Evolutionary conservation across 1,284 basidiomycete genomes (phyloP).

Genomic region (Macrocystidia cucumis): DNA sequence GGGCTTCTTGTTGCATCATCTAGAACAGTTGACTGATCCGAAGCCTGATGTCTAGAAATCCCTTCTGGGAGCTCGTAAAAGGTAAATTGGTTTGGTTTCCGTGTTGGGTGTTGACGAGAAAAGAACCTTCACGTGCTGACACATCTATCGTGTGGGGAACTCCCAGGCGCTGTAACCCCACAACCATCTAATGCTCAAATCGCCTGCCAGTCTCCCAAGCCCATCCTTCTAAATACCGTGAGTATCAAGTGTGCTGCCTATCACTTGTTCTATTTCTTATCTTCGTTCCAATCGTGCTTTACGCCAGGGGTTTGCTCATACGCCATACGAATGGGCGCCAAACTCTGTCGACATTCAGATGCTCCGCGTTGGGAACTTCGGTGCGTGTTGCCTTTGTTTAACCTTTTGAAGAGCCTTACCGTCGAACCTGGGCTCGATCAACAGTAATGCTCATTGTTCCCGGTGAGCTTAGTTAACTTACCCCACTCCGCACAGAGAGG

Average conservation of each 20-base stretch:
- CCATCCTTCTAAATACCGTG: constrained; percentile 69
- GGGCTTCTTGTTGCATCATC: constrained; percentile 14
- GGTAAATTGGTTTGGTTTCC: constrained; percentile 22
- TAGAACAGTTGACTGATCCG: constrained; percentile 1
- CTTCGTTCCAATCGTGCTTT: constrained; percentile 3
- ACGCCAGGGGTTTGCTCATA: constrained; percentile 51
- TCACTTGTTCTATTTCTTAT: constrained; percentile 6
- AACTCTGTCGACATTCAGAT: constrained; percentile 75
- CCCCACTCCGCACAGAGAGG: too few species aligned
- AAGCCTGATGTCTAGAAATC: constrained; percentile 44
- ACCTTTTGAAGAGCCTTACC: constrained; percentile 1
- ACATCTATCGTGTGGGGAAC: constrained; percentile 10
- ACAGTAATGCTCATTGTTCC: constrained; percentile 70
- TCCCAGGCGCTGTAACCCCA: constrained; percentile 56
- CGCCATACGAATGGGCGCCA: constrained; percentile 74
- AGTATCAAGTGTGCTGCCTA: constrained; percentile 14
- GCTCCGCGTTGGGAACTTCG: constrained; percentile 69
- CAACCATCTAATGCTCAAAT: constrained; percentile 50
- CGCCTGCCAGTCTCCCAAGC: constrained; percentile 76
- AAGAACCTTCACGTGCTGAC: constrained; percentile 10
- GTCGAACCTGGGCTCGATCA: background rate
- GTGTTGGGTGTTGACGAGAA: constrained; percentile 5
- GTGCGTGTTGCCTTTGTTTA: constrained; percentile 17
- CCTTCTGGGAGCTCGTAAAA: constrained; percentile 79
- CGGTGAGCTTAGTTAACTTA: constrained; percentile 42